These are phyloP conservation scores for Scytalidium lignicola DNA, from an alignment of 2,329 filamentous ascomycete species.

Conservation along the genomic window DNA sequence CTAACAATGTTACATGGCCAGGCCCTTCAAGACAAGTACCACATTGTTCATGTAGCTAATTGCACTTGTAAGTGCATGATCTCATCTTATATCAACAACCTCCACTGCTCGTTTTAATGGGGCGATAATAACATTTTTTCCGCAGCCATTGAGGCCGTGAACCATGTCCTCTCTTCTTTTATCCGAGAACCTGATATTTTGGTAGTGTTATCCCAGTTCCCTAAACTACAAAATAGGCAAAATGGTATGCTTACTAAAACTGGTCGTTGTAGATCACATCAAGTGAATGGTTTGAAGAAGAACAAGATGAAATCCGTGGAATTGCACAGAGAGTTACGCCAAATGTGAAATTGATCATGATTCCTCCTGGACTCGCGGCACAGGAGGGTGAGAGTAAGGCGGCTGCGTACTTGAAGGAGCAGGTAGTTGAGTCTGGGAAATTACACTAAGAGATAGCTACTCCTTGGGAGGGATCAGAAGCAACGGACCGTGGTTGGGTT, in stretches of 20 bases:
- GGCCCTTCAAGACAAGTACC: constrained; percentile 8
- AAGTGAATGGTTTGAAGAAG: constrained; percentile 7
- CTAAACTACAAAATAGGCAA: too few relatives aligned
- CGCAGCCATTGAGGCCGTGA: constrained; percentile 8
- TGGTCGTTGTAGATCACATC: constrained; percentile 6
- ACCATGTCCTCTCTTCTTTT: constrained; percentile 8
- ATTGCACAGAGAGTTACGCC: constrained; percentile 10
- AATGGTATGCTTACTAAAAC: too few relatives aligned
- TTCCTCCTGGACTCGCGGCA: constrained; percentile 7
- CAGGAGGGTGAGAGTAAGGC: constrained; percentile 1
- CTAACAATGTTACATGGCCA: background rate
- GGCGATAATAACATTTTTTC: background rate
- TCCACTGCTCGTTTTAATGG: too few relatives aligned
- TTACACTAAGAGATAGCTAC: background rate
- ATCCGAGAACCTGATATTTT: constrained; percentile 6
- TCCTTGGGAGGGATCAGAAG: too few relatives aligned
- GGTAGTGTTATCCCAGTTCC: constrained; percentile 5
- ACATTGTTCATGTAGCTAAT: constrained; percentile 12
- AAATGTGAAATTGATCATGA: constrained; percentile 6
- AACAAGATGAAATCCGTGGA: constrained; percentile 13
- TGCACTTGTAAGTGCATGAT: constrained; percentile 7
- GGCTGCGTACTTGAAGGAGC: constrained; percentile 12
- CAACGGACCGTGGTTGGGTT: too few relatives aligned
- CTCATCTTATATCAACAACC: too few relatives aligned
- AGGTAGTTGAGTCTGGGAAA: constrained; percentile 5